Evolutionary conservation across 78 protist species (phyloP).

Genomic region (Neovahlkampfia damariscottae): DNA sequence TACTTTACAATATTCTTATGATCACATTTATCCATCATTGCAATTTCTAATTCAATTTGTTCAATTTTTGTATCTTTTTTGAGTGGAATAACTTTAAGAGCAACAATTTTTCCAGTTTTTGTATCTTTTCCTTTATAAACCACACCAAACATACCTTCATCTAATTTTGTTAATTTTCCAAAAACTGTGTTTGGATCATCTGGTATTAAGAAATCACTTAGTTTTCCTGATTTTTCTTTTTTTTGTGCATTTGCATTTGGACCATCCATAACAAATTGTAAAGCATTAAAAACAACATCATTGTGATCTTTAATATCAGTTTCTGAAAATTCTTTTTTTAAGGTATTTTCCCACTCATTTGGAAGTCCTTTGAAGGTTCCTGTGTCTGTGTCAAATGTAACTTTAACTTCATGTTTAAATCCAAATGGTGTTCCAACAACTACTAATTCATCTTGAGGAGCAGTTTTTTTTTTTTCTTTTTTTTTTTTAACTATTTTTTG

Average conservation of each 20-base stretch:
- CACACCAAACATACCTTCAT: conserved; percentile 10
- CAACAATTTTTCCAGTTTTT: neutral
- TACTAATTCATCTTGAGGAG: neutral
- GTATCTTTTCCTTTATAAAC: neutral
- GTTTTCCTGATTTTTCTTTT: neutral
- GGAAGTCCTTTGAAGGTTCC: neutral
- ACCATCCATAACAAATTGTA: neutral
- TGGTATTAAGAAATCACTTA: neutral
- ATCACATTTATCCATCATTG: conserved; percentile 7
- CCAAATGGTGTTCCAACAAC: neutral
- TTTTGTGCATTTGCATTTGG: neutral
- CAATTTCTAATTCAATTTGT: conserved; percentile 6
- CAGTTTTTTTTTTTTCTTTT: no score
- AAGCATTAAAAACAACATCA: neutral
- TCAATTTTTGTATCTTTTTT: conserved; percentile 4
- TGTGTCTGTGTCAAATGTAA: neutral
- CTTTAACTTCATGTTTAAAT: neutral
- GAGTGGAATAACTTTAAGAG: conserved; percentile 9
- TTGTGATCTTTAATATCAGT: neutral
- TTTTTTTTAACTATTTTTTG: no score
- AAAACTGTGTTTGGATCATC: neutral
- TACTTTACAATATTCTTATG: conserved; percentile 9
- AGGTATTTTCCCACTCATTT: neutral
- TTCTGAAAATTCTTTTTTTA: neutral
- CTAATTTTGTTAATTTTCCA: neutral